These are phyloP conservation scores for Aspergillus caelatus DNA, from an alignment of 2,329 filamentous ascomycete genomes.

Conservation along the genomic window DNA sequence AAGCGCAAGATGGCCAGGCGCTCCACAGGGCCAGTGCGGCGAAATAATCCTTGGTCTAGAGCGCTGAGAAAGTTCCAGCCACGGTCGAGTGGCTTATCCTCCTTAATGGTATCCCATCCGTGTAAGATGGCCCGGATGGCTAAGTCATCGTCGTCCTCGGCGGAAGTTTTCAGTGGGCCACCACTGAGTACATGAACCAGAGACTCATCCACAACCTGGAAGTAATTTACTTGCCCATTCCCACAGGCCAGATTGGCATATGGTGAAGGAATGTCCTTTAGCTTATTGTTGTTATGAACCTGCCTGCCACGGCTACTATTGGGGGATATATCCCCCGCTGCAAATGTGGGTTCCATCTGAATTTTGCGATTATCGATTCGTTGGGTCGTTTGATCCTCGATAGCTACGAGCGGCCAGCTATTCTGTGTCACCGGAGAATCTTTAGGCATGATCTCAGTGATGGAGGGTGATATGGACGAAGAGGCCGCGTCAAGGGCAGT, in stretches of 20 bases:
- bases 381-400: neutral
- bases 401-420: neutral
- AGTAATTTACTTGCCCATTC: neutral
- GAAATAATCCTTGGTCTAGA: neutral
- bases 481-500: neutral
- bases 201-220: neutral
- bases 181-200: neutral
- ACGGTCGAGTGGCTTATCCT: neutral
- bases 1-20: neutral
- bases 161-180: neutral
- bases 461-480: neutral
- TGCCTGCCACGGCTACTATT: neutral
- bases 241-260: neutral
- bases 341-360: neutral
- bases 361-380: neutral
- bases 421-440: neutral
- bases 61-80: neutral
- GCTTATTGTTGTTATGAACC: neutral
- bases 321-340: neutral
- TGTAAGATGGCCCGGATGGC: neutral
- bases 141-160: neutral
- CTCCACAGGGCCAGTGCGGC: neutral
- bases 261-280: neutral
- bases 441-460: neutral
- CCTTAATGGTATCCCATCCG: neutral